Evolutionary conservation across 2,329 filamentous ascomycete genomes (phyloP).

Genomic region (Verticillium longisporum): DNA sequence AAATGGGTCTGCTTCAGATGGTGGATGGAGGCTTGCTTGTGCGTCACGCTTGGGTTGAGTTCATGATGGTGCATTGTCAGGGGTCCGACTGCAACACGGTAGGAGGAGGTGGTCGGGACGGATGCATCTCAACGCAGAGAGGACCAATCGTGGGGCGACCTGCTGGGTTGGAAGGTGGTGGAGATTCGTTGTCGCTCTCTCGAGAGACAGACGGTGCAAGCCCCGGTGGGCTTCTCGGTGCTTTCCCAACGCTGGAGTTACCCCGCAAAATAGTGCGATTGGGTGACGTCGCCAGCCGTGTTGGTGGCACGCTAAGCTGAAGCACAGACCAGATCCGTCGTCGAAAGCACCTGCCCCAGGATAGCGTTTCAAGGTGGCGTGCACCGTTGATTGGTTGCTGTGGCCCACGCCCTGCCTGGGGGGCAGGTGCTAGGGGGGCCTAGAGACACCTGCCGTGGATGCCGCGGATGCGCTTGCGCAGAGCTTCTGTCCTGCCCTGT

Average conservation of each 20-base stretch:
- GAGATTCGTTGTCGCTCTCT: background rate
- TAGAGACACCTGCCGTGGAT: background rate
- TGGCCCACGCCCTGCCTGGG: background rate
- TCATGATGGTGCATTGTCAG: background rate
- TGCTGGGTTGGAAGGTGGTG: background rate
- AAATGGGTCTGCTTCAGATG: background rate
- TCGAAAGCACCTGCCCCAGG: background rate
- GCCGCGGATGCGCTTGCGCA: background rate
- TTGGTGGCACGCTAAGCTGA: background rate
- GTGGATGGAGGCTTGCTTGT: background rate
- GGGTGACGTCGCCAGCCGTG: constrained; percentile 10
- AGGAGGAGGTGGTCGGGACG: background rate
- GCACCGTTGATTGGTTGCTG: background rate
- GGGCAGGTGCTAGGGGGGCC: background rate
- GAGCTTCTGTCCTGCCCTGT: background rate
- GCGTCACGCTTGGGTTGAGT: background rate
- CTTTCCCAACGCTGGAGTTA: constrained; percentile 1
- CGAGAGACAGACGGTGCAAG: background rate
- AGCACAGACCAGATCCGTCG: background rate
- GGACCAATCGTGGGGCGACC: background rate
- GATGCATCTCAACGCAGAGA: background rate
- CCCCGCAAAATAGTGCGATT: constrained; percentile 10
- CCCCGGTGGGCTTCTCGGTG: background rate
- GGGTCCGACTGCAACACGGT: background rate
- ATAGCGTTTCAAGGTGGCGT: background rate